phyloP scores from a whole-genome alignment of 257 asterid genomes.

The Linaria vulgaris region DNA sequence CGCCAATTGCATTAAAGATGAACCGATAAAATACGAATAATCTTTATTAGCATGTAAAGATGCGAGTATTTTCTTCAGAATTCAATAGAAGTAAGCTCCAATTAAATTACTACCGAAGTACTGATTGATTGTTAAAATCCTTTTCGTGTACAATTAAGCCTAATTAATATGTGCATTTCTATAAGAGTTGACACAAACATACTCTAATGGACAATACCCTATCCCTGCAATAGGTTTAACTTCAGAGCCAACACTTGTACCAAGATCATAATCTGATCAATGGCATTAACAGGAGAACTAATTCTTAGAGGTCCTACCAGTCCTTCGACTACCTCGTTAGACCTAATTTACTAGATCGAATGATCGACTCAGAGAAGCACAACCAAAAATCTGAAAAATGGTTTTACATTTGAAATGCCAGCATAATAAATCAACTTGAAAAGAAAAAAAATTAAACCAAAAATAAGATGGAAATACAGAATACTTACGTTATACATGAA shows the following conservation, averaged over 20 bases:
- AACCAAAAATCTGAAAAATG: constrained; percentile 2
- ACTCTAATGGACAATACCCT: neutral
- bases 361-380: neutral
- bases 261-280: neutral
- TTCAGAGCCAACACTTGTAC: neutral
- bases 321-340: neutral
- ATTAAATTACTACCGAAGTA: neutral
- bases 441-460: constrained; percentile 9
- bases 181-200: neutral
- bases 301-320: no score
- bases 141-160: neutral
- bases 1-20: neutral
- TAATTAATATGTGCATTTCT: constrained; percentile 5
- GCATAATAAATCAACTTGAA: neutral
- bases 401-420: constrained; percentile 10
- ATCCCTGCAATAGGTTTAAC: neutral
- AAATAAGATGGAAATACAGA: constrained; percentile 20
- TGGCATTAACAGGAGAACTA: neutral
- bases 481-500: constrained; percentile 50
- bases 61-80: neutral
- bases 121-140: constrained; percentile 3
- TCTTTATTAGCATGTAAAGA: constrained; percentile 1
- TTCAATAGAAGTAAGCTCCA: no score
- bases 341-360: neutral
- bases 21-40: neutral